phyloP scores from a whole-genome alignment of 768 basidiomycete genomes.

The Suillus subalutaceus region DNA sequence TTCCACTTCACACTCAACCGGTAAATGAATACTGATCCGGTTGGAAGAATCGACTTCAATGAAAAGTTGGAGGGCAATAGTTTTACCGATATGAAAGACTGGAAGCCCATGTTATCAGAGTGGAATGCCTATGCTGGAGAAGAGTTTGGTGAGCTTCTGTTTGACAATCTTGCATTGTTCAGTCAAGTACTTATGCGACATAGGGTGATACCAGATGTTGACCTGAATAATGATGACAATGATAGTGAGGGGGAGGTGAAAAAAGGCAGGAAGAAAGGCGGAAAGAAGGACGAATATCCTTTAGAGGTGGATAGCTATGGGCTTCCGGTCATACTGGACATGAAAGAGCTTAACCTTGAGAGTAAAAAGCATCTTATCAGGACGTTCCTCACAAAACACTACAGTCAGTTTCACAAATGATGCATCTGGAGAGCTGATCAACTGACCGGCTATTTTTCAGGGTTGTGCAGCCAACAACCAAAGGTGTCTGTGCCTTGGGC shows the following conservation, averaged over 20 bases:
- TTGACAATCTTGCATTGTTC: neutral
- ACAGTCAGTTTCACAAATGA: neutral
- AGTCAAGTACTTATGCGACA: neutral
- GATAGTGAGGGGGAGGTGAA: neutral
- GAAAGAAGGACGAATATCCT: neutral
- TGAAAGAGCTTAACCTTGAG: neutral
- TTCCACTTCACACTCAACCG: neutral
- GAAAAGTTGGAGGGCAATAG: constrained; percentile 2
- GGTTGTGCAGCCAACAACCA: neutral
- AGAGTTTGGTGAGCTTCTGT: neutral
- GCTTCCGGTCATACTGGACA: neutral
- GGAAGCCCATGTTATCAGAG: constrained; percentile 4
- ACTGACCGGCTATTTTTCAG: neutral
- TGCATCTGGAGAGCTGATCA: neutral
- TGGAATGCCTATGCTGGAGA: constrained; percentile 2
- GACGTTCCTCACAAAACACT: neutral
- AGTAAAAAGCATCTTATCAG: neutral
- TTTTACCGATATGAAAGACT: neutral
- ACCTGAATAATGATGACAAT: neutral
- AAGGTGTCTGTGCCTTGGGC: neutral
- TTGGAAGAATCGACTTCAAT: neutral
- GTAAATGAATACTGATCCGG: neutral
- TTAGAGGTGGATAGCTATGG: constrained; percentile 5
- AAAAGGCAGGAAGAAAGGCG: neutral
- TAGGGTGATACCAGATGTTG: neutral